Conservation (phyloP, 1,284 basidiomycete genomes). For the Afroboletus lepidellus region DNA sequence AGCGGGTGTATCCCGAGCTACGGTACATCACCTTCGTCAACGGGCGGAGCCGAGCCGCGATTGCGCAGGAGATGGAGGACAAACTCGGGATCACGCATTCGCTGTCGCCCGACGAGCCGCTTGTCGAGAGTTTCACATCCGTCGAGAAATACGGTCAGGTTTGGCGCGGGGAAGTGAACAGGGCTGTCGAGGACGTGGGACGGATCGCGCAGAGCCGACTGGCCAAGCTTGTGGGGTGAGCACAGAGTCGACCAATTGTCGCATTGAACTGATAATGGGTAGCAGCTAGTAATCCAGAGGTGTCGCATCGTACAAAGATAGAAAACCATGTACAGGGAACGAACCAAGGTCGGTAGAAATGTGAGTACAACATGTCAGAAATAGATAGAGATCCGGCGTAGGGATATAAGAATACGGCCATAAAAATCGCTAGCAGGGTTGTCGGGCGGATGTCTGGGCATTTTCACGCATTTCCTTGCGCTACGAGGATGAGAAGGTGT, state of each 20-base stretch:
- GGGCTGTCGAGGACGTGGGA: constrained; percentile 75
- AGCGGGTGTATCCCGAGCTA: constrained; percentile 68
- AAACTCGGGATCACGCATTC: constrained; percentile 54
- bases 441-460: constrained; percentile 13
- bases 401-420: constrained; percentile 32
- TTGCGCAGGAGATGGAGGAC: constrained; percentile 79
- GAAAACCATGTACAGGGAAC: constrained; percentile 13
- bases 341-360: constrained; percentile 4
- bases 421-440: constrained; percentile 23
- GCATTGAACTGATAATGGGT: background rate
- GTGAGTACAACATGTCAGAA: constrained; percentile 29
- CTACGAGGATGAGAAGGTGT: constrained; percentile 17
- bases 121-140: constrained; percentile 36
- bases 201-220: constrained; percentile 72
- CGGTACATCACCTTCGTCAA: constrained; percentile 92
- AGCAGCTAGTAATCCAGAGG: background rate
- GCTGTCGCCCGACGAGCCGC: constrained; percentile 42
- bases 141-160: constrained; percentile 42
- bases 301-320: constrained; percentile 17
- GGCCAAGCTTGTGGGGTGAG: constrained; percentile 25
- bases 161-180: constrained; percentile 65
- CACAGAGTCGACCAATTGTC: background rate
- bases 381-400: constrained; percentile 16
- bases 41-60: constrained; percentile 67
- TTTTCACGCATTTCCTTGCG: constrained; percentile 33